Evolutionary conservation across 176 grass and related monocot species (phyloP).

Genomic region (Musa troglodytarum): DNA sequence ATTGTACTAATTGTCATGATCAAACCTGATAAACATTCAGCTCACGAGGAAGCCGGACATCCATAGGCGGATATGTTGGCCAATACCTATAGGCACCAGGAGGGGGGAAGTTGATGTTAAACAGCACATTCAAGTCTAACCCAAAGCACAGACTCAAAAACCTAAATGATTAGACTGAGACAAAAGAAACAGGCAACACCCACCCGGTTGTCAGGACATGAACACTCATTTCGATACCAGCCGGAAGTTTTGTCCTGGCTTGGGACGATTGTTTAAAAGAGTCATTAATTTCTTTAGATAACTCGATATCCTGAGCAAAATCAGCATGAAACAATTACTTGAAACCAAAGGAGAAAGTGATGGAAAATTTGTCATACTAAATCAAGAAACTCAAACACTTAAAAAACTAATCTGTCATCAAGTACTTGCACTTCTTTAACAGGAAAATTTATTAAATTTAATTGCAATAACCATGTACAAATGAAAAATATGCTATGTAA

Average conservation of each 20-base stretch:
- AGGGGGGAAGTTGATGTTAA: background rate
- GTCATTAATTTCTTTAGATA: constrained; percentile 99
- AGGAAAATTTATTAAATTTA: background rate
- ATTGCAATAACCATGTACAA: background rate
- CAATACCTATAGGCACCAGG: constrained; percentile 66
- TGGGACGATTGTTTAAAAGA: constrained; percentile 99
- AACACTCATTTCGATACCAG: constrained; percentile 98
- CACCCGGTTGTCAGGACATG: constrained; percentile 98
- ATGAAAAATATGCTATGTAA: background rate
- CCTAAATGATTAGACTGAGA: constrained; percentile 8
- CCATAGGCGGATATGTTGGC: constrained; percentile 99
- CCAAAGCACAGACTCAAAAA: background rate
- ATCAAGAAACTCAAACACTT: too few species aligned
- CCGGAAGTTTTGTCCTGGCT: constrained; percentile 89
- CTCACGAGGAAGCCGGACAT: constrained; percentile 88
- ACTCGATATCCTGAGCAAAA: constrained; percentile 69
- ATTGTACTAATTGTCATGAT: background rate
- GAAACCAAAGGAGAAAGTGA: background rate
- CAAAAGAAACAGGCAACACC: constrained; percentile 8
- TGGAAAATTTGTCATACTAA: background rate
- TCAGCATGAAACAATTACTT: background rate
- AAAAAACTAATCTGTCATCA: too few species aligned
- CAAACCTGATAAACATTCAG: constrained; percentile 98
- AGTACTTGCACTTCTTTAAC: too few species aligned
- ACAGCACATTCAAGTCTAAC: background rate